Evolutionary conservation across 2,329 filamentous ascomycete genomes (phyloP).

Genomic region (Aplosporella prunicola): DNA sequence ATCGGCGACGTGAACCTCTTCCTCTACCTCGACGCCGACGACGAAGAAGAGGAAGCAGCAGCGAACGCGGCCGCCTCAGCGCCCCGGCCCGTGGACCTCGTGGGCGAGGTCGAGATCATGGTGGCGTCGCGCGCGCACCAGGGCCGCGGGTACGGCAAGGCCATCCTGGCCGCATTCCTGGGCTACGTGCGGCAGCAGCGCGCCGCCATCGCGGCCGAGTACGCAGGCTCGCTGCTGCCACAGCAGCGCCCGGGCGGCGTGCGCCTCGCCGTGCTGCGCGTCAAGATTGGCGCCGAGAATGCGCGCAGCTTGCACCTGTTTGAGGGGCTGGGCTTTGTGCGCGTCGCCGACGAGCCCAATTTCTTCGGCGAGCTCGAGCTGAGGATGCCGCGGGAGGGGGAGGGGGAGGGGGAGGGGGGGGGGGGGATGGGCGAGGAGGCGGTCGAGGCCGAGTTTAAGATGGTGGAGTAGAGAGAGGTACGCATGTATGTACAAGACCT

Average conservation of each 20-base stretch:
- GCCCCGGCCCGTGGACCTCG: slow-evolving; percentile 16
- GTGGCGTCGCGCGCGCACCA: slow-evolving; percentile 54
- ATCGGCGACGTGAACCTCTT: slow-evolving; percentile 56
- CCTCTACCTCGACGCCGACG: slow-evolving; percentile 39
- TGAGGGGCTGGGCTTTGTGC: slow-evolving; percentile 49
- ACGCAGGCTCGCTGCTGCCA: slow-evolving; percentile 19
- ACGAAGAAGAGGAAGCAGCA: slow-evolving; percentile 18
- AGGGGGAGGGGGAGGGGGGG: no score
- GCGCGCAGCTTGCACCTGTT: slow-evolving; percentile 50
- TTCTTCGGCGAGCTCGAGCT: slow-evolving; percentile 63
- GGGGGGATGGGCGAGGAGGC: no score
- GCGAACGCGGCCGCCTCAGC: neutral
- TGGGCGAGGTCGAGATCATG: slow-evolving; percentile 83
- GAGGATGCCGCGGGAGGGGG: slow-evolving; percentile 16
- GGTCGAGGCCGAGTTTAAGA: no score
- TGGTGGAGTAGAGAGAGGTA: no score
- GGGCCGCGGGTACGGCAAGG: slow-evolving; percentile 54
- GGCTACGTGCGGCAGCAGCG: slow-evolving; percentile 53
- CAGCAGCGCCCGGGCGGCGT: slow-evolving; percentile 1
- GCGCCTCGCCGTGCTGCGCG: slow-evolving; percentile 35
- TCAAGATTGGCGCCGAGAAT: slow-evolving; percentile 54
- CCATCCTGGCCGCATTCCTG: slow-evolving; percentile 59
- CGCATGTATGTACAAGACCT: no score
- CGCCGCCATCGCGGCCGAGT: slow-evolving; percentile 49
- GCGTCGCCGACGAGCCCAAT: slow-evolving; percentile 42